These are phyloP conservation scores for Tylopilus vinaceipallidus DNA, from an alignment of 768 basidiomycete species.

Conservation along the genomic window DNA sequence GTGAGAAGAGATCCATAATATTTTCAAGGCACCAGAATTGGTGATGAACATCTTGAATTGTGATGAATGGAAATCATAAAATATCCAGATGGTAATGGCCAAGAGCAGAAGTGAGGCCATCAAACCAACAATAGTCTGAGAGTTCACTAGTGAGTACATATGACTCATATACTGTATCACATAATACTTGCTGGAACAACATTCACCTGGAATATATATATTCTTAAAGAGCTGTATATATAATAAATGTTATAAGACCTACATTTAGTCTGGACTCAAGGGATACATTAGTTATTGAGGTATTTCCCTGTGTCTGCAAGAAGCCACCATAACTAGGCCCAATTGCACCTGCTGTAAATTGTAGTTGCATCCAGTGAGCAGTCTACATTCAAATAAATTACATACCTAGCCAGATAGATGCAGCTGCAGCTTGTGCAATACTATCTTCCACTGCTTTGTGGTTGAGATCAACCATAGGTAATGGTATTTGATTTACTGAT, in stretches of 20 bases:
- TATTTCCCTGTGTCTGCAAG: neutral
- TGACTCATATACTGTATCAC: no score
- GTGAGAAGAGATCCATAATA: no score
- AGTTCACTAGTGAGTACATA: neutral
- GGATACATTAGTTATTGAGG: neutral
- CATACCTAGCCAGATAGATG: slow-evolving; percentile 10
- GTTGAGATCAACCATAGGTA: neutral
- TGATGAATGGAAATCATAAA: neutral
- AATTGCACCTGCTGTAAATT: neutral
- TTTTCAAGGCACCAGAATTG: no score
- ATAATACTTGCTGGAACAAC: neutral
- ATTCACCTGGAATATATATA: neutral
- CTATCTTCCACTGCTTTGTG: slow-evolving; percentile 1
- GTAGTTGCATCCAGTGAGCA: no score
- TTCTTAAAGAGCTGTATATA: no score
- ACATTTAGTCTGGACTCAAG: slow-evolving; percentile 2
- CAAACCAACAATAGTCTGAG: neutral
- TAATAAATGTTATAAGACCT: no score
- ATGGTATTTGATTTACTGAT: neutral
- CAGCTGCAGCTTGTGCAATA: neutral
- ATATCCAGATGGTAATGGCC: neutral
- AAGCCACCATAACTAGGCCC: neutral
- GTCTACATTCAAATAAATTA: neutral
- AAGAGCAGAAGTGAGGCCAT: neutral
- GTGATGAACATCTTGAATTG: no score